Evolutionary conservation across 2,329 filamentous ascomycete genomes (phyloP).

Genomic region (Daldinia sp.): DNA sequence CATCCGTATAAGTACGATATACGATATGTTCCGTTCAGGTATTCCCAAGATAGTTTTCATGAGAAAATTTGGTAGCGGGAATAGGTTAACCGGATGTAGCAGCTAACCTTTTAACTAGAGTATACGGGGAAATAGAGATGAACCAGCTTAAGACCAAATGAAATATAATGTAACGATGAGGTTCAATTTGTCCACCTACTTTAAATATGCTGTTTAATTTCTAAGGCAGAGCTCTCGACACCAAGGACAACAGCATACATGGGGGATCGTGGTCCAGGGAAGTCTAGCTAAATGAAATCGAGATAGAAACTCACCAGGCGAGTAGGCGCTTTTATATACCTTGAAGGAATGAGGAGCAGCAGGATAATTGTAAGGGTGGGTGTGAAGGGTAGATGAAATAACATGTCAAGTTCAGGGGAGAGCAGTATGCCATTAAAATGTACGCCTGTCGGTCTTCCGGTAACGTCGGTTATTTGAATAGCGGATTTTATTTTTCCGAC

Average conservation of each 20-base stretch:
- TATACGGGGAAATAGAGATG: neutral
- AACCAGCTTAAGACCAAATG: neutral
- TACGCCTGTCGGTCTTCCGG: constrained; percentile 21
- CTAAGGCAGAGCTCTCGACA: constrained; percentile 1
- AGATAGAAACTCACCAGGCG: neutral
- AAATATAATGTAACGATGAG: neutral
- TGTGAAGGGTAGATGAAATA: constrained; percentile 10
- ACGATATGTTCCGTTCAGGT: constrained; percentile 11
- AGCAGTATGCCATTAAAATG: constrained; percentile 13
- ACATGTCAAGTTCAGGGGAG: neutral
- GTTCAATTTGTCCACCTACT: constrained; percentile 2
- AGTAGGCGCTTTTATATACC: neutral
- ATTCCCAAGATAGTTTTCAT: constrained; percentile 17
- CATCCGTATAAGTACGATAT: neutral
- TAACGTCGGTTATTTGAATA: constrained; percentile 29
- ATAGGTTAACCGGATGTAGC: constrained; percentile 3
- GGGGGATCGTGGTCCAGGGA: neutral
- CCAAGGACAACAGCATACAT: neutral
- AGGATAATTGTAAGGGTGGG: neutral
- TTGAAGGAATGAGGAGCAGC: neutral
- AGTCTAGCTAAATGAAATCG: neutral
- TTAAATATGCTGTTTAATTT: neutral
- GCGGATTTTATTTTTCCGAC: constrained; percentile 20
- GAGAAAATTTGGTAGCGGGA: neutral
- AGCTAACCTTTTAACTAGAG: neutral